Conservation (phyloP, 352 stramenopile genomes). For the Pythium vanterpoolii region DNA sequence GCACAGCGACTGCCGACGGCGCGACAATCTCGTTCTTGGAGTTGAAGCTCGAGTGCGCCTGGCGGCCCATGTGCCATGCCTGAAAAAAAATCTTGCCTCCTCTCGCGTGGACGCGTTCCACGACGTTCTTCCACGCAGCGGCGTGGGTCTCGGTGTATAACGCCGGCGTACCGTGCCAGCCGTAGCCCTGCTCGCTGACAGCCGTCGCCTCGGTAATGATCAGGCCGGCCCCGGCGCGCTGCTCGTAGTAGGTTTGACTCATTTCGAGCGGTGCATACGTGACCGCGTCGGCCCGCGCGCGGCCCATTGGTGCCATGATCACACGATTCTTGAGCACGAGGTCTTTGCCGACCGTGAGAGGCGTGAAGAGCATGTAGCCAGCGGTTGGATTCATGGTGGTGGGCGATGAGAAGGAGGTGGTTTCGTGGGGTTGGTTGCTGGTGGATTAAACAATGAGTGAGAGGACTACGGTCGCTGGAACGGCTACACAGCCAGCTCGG, state of each 20-base stretch:
- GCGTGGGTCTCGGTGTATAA: background rate
- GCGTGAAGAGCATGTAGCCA: slow-evolving; percentile 10
- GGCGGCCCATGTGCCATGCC: background rate
- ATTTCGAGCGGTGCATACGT: slow-evolving; percentile 1
- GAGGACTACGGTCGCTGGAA: background rate
- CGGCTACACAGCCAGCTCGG: background rate
- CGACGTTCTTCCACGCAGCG: background rate
- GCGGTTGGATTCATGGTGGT: background rate
- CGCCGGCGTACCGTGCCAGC: background rate
- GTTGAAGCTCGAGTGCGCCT: slow-evolving; percentile 32
- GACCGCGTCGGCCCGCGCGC: slow-evolving; percentile 1
- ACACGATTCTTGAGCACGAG: slow-evolving; percentile 8
- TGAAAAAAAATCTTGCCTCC: background rate
- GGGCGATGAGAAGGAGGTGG: background rate
- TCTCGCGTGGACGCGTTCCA: background rate
- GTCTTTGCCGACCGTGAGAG: slow-evolving; percentile 12
- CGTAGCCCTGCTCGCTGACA: background rate
- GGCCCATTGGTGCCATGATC: slow-evolving; percentile 35
- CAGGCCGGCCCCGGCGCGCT: slow-evolving; percentile 24
- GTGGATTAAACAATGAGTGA: background rate
- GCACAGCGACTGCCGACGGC: slow-evolving; percentile 16
- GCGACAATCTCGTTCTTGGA: slow-evolving; percentile 30
- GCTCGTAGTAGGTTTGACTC: slow-evolving; percentile 40
- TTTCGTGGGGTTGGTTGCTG: background rate
- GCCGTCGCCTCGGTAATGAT: slow-evolving; percentile 29